Conservation (phyloP, 192 early-diverging fungal species). For the Anaeromyces robustus region DNA sequence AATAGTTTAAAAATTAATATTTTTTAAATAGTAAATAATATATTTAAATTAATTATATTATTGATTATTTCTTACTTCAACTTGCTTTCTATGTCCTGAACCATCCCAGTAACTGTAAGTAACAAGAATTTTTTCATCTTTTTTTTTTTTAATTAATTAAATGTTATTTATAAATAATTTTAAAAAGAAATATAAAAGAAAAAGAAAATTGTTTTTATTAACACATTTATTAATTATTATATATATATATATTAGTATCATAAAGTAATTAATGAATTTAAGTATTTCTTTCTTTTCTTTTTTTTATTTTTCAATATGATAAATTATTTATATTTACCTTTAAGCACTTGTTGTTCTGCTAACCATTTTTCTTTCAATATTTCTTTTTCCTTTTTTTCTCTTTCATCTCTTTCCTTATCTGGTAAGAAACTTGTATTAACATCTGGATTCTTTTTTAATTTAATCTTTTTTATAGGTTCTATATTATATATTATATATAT, state of each 20-base stretch:
- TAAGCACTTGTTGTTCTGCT: conserved; percentile 60
- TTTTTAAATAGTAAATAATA: too few species aligned
- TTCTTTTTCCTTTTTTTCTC: conserved; percentile 55
- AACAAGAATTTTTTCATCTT: conserved; percentile 60
- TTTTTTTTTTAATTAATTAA: background rate
- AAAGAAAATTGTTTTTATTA: too few species aligned
- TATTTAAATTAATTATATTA: too few species aligned
- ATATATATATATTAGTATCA: background rate
- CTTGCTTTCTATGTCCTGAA: conserved; percentile 73
- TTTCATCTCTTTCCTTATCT: conserved; percentile 71
- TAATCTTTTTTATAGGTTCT: conserved; percentile 12
- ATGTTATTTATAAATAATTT: too few species aligned
- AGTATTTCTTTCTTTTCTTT: too few species aligned
- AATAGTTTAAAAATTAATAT: too few species aligned
- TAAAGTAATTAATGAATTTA: too few species aligned
- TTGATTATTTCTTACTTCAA: conserved; percentile 27
- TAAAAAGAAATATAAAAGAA: too few species aligned
- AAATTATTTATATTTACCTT: conserved; percentile 46
- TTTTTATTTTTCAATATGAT: too few species aligned
- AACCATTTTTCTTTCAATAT: conserved; percentile 70
- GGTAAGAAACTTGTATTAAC: conserved; percentile 89
- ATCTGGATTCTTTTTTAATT: conserved; percentile 60
- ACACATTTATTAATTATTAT: too few species aligned
- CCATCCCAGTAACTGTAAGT: conserved; percentile 97
- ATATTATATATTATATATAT: conserved; percentile 23